Percentiles rank a stretch among this genome's conserved stretches.
These are phyloP conservation scores for Aureobasidium vineae DNA, from an alignment of 2,329 filamentous ascomycete genomes.

Conservation along the genomic window DNA sequence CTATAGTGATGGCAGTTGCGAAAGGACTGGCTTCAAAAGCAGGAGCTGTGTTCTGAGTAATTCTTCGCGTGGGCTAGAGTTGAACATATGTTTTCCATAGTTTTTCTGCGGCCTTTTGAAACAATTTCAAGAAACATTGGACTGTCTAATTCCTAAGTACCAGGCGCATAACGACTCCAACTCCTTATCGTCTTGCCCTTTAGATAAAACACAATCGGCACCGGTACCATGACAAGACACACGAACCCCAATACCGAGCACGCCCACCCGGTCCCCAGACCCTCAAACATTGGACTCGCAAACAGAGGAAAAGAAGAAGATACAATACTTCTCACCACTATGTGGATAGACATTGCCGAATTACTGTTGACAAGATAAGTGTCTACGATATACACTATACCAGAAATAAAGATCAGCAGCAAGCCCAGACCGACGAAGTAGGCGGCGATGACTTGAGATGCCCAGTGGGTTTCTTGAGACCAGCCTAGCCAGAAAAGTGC, in stretches of 20 bases:
- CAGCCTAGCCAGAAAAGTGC: slow-evolving; percentile 56
- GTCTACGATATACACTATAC: slow-evolving; percentile 49
- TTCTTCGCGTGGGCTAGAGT: too few relatives aligned
- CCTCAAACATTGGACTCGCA: slow-evolving; percentile 36
- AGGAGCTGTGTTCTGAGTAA: too few relatives aligned
- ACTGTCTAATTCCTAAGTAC: background rate
- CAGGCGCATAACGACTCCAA: slow-evolving; percentile 25
- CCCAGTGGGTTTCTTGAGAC: slow-evolving; percentile 46
- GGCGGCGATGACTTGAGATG: slow-evolving; percentile 45
- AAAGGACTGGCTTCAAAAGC: too few relatives aligned
- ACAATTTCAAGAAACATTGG: too few relatives aligned
- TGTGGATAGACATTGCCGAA: slow-evolving; percentile 31
- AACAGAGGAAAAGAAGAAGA: slow-evolving; percentile 38
- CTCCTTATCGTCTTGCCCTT: slow-evolving; percentile 33
- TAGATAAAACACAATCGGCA: slow-evolving; percentile 33
- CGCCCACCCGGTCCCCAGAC: slow-evolving; percentile 38
- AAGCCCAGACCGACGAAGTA: slow-evolving; percentile 45
- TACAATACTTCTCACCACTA: slow-evolving; percentile 23
- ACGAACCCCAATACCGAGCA: slow-evolving; percentile 34
- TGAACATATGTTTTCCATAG: too few relatives aligned
- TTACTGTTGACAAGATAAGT: slow-evolving; percentile 43
- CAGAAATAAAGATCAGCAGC: slow-evolving; percentile 49
- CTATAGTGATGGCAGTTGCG: too few relatives aligned
- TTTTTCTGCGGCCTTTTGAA: too few relatives aligned
- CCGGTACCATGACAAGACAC: slow-evolving; percentile 35